Conservation (phyloP, 2,329 filamentous ascomycete species). For the Alternaria sp. region DNA sequence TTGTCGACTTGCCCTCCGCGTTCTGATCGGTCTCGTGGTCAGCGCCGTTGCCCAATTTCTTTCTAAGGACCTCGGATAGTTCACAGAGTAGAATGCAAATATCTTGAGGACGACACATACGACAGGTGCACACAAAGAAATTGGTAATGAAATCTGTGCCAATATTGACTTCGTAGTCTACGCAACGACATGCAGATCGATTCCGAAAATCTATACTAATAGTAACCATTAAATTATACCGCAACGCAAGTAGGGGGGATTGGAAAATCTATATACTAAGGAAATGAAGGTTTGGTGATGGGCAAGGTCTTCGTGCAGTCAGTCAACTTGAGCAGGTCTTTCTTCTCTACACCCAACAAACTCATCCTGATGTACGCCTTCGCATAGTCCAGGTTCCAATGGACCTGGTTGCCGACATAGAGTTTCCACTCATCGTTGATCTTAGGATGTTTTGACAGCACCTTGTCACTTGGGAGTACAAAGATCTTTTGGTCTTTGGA, state of each 20-base stretch:
- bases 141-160: not conserved
- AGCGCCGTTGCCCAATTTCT: not conserved
- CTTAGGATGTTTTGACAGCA: constrained; percentile 35
- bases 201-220: not conserved
- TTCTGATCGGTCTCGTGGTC: not conserved
- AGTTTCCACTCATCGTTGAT: constrained; percentile 36
- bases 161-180: not conserved
- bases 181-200: not conserved
- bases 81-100: not conserved
- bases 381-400: constrained; percentile 46
- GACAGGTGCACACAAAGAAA: not conserved
- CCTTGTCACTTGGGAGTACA: constrained; percentile 40
- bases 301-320: constrained; percentile 45
- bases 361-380: constrained; percentile 46
- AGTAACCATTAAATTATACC: not conserved
- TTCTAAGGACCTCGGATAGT: too few species aligned
- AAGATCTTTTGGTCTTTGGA: constrained; percentile 34
- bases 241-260: not conserved
- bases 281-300: constrained; percentile 18
- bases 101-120: not conserved
- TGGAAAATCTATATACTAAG: constrained; percentile 4
- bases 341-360: constrained; percentile 36
- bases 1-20: not conserved
- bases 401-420: constrained; percentile 40
- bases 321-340: constrained; percentile 31